phyloP scores from a whole-genome alignment of 1,284 basidiomycete species.

The Cryptococcus wingfieldii region DNA sequence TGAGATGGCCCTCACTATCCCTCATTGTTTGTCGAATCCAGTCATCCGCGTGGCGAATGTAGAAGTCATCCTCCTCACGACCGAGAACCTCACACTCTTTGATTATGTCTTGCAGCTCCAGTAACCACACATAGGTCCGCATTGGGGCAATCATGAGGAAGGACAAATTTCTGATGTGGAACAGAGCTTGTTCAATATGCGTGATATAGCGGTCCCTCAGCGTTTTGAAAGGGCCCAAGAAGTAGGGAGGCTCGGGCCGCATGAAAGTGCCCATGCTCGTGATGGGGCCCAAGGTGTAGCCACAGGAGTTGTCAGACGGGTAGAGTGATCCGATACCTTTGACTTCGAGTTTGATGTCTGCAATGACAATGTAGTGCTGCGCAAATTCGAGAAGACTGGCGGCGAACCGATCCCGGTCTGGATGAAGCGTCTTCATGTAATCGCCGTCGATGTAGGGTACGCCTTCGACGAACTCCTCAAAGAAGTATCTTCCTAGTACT shows the following conservation, averaged over 20 bases:
- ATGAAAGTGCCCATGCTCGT: background rate
- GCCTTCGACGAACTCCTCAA: background rate
- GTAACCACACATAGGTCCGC: background rate
- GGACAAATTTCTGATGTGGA: background rate
- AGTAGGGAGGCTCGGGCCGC: background rate
- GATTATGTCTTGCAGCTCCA: constrained; percentile 7
- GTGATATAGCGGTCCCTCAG: constrained; percentile 10
- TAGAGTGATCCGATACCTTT: constrained; percentile 3
- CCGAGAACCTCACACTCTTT: background rate
- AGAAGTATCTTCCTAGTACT: background rate
- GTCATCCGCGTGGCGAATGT: constrained; percentile 15
- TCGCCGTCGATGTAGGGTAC: background rate
- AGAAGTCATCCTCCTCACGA: constrained; percentile 4
- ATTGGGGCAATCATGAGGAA: background rate
- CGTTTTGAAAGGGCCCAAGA: constrained; percentile 10
- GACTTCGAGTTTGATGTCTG: no score
- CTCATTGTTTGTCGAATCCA: constrained; percentile 12
- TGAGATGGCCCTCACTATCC: constrained; percentile 6
- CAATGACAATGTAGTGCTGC: background rate
- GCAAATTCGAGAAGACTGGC: background rate
- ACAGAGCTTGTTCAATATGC: constrained; percentile 2
- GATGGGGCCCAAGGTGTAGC: constrained; percentile 3
- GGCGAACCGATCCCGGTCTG: background rate
- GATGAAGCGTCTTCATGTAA: background rate
- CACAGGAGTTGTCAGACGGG: background rate